Evolutionary conservation across 163 green algal genomes (phyloP), one percentile per base, ranked within the genome.

Genomic region (Chlorella variabilis): DNA sequence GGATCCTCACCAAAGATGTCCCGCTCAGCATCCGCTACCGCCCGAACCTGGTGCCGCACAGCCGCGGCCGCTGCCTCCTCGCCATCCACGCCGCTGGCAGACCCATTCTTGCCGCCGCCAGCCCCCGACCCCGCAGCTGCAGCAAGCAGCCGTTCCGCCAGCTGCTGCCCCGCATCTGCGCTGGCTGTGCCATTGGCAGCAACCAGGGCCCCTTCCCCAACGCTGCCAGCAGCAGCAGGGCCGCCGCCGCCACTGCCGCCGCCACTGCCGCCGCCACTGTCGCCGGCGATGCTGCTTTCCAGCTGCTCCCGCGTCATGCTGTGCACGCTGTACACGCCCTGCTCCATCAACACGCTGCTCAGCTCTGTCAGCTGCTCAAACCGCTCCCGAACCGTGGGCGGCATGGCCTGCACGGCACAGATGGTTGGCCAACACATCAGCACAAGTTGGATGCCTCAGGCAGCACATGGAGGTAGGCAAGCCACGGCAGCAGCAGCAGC

Each of bases 281-380:
- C 27, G 38, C 54, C 17, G n/a, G 36, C 18, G 11, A 38, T 27
- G 41, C 48, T 78, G 42, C 42, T 59, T n/a, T 65, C 73, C 42
- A 91, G 38, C 58, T 87, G 34, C 51, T 92, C 81, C 9, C 77
- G 75, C 0, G 49, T 75, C 61, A 87, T 81, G 68, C 77, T 80
- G 54, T 89, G 51, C 34, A 85, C 71, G 73, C 69, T 39, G 80
- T 89, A 86, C 68, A 93, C 78, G 61, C 91, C 89, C 62, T 85
- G 59, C 21, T 83, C 71, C 75, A 94, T 78, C 61, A 94, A 83
- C 33, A 85, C 2, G 62, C 86, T 89, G 33, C 86, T 86, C 42
- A 84, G 88, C 42, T 90, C 84, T 36, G 90, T 94, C 58, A 80
- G 73, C 33, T 69, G 38, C n/a, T 80, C 54, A 41, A 80, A 80